A percentile compares a stretch with the other conserved stretches of the same genome.
phyloP scores from a whole-genome alignment of 139 green algal species.

The Chlorella sp. region DNA sequence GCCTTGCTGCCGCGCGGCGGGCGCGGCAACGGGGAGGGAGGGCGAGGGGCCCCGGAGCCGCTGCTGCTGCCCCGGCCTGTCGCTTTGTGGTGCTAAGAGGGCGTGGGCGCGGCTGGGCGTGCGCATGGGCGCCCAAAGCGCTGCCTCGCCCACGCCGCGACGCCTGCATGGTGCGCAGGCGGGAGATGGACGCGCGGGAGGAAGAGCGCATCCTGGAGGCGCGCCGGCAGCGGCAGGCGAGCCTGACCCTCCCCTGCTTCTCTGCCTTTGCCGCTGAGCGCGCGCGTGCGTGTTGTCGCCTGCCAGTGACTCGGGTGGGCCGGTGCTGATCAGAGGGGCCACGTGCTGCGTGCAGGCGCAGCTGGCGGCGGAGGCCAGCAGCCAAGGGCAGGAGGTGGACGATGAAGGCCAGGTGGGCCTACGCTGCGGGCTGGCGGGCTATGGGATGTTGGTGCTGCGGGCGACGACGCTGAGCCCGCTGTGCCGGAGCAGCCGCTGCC shows the following conservation, averaged over 20 bases:
- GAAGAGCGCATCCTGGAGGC: conserved; percentile 34
- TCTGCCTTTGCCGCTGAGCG: neutral
- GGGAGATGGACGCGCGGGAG: conserved; percentile 1
- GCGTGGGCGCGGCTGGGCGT: neutral
- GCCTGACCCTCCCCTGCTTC: no score
- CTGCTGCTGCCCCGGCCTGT: neutral
- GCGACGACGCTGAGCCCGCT: neutral
- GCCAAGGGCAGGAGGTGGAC: no score
- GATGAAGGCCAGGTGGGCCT: neutral
- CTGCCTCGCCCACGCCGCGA: neutral
- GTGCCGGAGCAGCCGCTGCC: neutral
- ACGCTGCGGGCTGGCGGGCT: neutral
- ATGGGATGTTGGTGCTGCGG: neutral
- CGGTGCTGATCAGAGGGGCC: neutral
- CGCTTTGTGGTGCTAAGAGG: neutral
- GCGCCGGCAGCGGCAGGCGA: conserved; percentile 22
- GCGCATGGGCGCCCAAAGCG: no score
- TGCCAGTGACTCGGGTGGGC: neutral
- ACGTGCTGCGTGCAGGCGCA: neutral
- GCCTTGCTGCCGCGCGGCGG: conserved; percentile 19
- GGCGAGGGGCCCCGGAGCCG: neutral
- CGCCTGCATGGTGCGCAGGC: neutral
- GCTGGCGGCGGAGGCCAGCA: neutral
- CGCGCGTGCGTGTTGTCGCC: neutral
- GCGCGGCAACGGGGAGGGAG: neutral